These are phyloP conservation scores for Gyrodon lividus DNA, from an alignment of 768 basidiomycete species.

Conservation along the genomic window DNA sequence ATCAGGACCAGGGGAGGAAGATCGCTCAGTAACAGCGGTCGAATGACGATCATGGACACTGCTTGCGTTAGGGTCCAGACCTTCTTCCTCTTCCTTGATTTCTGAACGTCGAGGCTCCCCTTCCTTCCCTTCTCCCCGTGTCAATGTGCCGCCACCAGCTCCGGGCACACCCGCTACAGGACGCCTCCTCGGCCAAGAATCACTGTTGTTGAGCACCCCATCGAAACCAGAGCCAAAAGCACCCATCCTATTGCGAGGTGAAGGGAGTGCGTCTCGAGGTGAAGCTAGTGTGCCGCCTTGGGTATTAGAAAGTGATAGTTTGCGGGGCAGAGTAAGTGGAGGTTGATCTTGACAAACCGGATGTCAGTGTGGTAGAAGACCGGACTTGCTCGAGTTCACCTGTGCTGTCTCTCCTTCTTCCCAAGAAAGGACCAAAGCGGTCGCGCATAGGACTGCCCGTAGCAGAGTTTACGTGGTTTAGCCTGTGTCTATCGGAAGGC, in stretches of 20 bases:
- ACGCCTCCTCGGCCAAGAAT: conserved; percentile 70
- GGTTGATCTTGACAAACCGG: conserved; percentile 50
- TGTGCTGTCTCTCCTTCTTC: conserved; percentile 66
- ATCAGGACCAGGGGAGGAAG: conserved; percentile 9
- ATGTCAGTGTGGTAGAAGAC: conserved; percentile 7
- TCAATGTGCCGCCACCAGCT: conserved; percentile 30
- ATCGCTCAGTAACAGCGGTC: conserved; percentile 6
- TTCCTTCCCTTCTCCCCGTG: conserved; percentile 42
- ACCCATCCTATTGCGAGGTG: conserved; percentile 62
- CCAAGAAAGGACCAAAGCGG: conserved; percentile 57
- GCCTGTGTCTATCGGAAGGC: conserved; percentile 59
- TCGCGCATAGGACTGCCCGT: conserved; percentile 59
- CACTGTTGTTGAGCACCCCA: conserved; percentile 64
- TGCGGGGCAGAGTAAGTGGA: conserved; percentile 55
- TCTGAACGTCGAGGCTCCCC: conserved; percentile 43
- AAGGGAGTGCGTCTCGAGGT: conserved; percentile 60
- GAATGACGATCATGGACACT: conserved; percentile 9
- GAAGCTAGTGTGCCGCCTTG: conserved; percentile 50
- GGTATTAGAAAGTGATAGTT: conserved; percentile 64
- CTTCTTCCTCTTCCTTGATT: conserved; percentile 63
- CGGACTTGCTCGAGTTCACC: conserved; percentile 39
- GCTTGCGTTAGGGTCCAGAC: conserved; percentile 1
- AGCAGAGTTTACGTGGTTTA: conserved; percentile 49
- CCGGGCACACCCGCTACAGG: conserved; percentile 57
- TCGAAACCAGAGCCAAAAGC: conserved; percentile 64